Evolutionary conservation across 192 early-diverging fungal genomes (phyloP), one percentile per base, ranked within the genome.

Genomic region (Pilaira anomala): DNA sequence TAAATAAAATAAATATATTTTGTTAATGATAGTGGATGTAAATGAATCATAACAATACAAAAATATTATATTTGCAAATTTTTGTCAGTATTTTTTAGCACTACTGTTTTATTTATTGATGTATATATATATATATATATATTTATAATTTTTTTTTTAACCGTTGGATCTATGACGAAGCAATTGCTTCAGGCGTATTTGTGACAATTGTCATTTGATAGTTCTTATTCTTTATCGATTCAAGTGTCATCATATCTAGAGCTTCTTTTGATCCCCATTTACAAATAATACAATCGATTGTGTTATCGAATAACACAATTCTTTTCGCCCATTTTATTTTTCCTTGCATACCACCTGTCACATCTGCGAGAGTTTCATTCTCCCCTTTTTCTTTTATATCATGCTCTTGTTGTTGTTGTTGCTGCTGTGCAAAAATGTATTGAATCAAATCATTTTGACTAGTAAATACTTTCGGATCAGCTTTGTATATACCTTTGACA

Each of bases 261-360:
- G 48, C 65, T 19, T 67, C 69, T 7, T 46, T 36, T 24, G 69
- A 60, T 12, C 63, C 63, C 16, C 44, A 46, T 11, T 48, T 36
- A 65, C 69, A 61, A 40, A 71, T 61, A 7, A 65, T 48, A 14
- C 36, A 57, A 13, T 71, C 56, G 7, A 48, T 4, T 8, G 24
- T 13, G 24, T 46, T 39, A 45, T 51, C 26, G 8, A 19, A 22
- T 21, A 46, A 28, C 21, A 68, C 62, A 28, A 68, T 68, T 28
- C 39, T 55, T 16, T 49, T 45, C 0, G 66, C 66, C 66, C 72
- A 74, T 46, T 65, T 58, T 16, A 74, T 48, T 56, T 74, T 74
- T 41, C 72, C 66, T 19, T 60, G 36, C 66, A 74, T 74, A 22
- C 62, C 67, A 42, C 72, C 72, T n/a, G 72, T 74, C 16, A 74